Base-by-base conservation (phyloP, 371 early-diverging fungal species). In the Dentiscutata heterogama region DNA sequence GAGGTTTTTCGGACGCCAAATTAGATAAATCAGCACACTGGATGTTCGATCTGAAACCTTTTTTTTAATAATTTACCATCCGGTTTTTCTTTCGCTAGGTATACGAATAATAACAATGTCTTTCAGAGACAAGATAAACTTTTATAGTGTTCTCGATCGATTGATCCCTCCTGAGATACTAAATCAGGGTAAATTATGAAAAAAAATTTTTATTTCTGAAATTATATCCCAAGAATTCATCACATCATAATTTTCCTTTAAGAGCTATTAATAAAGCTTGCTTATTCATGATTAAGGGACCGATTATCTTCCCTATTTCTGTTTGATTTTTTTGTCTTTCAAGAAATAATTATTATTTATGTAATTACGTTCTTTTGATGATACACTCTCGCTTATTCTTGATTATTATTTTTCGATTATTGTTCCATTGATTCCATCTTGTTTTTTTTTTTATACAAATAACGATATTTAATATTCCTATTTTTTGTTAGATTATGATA, bases 401-500 rank as follows among this genome's bases (percentile, higher is more conserved):
- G 8, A n/a, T 14, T 20, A 60, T 60, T 20, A 60, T 22, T 60
- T 58, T 58, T 5, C n/a, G 25, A 60, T 60, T 20, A 60, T 60
- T 20, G 22, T 22, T 60, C 1, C 5, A n/a, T n/a, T n/a, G n/a
- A 20, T 22, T 1, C n/a, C n/a, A n/a, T 22, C n/a, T 20, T 25
- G 22, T 22, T n/a, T 20, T 60, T 0, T 8, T 10, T 2, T 22
- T 60, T 60, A n/a, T 20, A 14, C 25, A 60, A 20, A 60, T 25
- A 10, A 58, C 25, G 8, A 22, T 60, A 60, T 60, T 60, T 22
- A 60, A 22, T 20, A 60, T 22, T 60, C 25, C 20, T 60, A 25
- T 25, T 60, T 60, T 58, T 22, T 60, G 60, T 31, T 31, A 65
- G 65, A 65, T 31, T 18, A 65, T 65, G 65, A 65, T 31, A 35